Base-by-base conservation (phyloP, 306 rosid species). In the Spatholobus suberectus region DNA sequence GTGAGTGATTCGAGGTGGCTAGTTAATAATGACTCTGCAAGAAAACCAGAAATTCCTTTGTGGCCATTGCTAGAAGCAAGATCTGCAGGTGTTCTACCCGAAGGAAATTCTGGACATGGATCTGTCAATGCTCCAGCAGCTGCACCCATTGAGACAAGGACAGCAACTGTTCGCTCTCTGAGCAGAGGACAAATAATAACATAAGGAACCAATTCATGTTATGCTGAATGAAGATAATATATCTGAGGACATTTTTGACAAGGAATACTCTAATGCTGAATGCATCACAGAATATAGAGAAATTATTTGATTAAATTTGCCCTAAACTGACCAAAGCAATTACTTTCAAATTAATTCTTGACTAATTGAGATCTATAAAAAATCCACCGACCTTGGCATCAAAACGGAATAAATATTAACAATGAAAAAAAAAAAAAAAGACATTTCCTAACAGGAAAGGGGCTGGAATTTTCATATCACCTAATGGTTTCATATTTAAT, bases 11-110 rank as follows among this genome's bases (percentile, higher is more conserved):
- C 52, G 8, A 94, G 90, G 76, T 85, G 86, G 81, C 88, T 86
- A 74, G 93, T 91, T 89, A 94, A 78, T 41, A 84, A 85, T 80
- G 93, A 84, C 88, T 94, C 98, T 0, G 91, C 97, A 67, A 94
- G 94, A 84, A 92, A 92, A 75, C 98, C 98, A 27, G 98, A 87
- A 72, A 94, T 91, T 78, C 98, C 98, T 90, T 94, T 94, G 81
- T 94, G 94, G 37, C 94, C 91, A 0, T 81, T 86, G 58, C 63
- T 77, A 81, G 97, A 91, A 46, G 98, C 98, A 79, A 94, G 89
- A 76, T 91, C 97, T 21, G 98, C 92, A 23, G 98, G 87, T 76
- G 91, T 70, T 87, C 81, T 86, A 67, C 96, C 96, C 32, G 54
- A 76, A 58, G 89, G 92, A 86, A 72, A 76, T 77, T 77, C 92